A percentile compares a stretch with the other conserved stretches of the same genome.
Evolutionary conservation across 495 filamentous ascomycete genomes (phyloP).

Genomic region (Aspergillus carlsbadensis): DNA sequence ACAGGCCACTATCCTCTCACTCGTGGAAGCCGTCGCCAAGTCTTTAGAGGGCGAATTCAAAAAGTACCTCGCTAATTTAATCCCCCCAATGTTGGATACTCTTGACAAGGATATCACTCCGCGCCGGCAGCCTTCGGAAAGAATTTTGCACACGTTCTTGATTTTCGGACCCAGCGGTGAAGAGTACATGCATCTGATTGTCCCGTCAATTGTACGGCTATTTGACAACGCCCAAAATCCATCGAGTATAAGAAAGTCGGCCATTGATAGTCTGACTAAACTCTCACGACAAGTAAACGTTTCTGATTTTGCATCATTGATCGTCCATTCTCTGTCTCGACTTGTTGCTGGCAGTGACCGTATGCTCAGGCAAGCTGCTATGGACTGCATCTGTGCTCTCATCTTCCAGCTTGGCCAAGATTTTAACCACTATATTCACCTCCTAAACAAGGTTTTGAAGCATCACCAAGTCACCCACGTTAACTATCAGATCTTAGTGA

Average conservation of each 20-base stretch:
- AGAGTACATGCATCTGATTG: constrained; percentile 99
- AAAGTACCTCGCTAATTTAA: constrained; percentile 80
- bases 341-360: constrained; percentile 71
- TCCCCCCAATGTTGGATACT: constrained; percentile 89
- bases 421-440: constrained; percentile 88
- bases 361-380: constrained; percentile 75
- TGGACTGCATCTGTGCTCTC: constrained; percentile 92
- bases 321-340: constrained; percentile 84
- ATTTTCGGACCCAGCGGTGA: constrained; percentile 95
- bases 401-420: constrained; percentile 95
- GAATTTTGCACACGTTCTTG: constrained; percentile 89
- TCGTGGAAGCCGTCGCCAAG: constrained; percentile 90
- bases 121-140: constrained; percentile 76
- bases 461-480: constrained; percentile 72
- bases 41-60: constrained; percentile 97
- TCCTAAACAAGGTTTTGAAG: constrained; percentile 74
- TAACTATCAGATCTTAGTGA: constrained; percentile 87
- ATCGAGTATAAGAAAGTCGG: constrained; percentile 72
- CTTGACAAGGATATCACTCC: constrained; percentile 80
- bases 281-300: constrained; percentile 97
- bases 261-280: constrained; percentile 92
- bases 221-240: constrained; percentile 85
- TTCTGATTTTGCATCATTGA: constrained; percentile 92
- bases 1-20: constrained; percentile 82
- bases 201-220: constrained; percentile 88